A percentile compares a stretch with the other conserved stretches of the same genome.
Conservation (phyloP, 148 eudicot genomes). For the Chenopodium quinoa region DNA sequence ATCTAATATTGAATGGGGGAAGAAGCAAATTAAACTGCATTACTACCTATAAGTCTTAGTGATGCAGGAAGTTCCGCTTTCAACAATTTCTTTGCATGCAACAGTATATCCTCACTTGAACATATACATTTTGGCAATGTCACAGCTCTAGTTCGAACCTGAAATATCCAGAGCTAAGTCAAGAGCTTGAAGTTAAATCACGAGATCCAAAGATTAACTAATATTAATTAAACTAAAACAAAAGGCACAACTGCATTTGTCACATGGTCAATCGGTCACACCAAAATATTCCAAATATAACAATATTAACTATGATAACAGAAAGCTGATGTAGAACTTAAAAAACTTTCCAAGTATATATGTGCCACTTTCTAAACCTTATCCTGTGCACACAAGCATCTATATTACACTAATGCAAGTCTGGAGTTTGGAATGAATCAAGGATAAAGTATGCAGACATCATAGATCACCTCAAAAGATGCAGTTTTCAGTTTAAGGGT, state of each 20-base stretch:
- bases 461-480: slow-evolving; percentile 70
- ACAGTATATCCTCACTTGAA: slow-evolving; percentile 76
- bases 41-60: slow-evolving; percentile 75
- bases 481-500: slow-evolving; percentile 90
- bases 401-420: background rate
- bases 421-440: background rate
- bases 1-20: too few species aligned
- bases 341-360: background rate
- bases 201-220: slow-evolving; percentile 3
- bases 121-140: slow-evolving; percentile 62
- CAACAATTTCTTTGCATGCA: slow-evolving; percentile 73
- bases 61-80: slow-evolving; percentile 94
- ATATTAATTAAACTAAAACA: background rate
- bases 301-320: background rate
- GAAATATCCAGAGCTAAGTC: slow-evolving; percentile 26
- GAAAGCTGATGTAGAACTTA: background rate
- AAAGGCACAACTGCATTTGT: background rate
- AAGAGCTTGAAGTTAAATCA: background rate
- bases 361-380: background rate
- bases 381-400: background rate
- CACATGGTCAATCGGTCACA: background rate
- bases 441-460: slow-evolving; percentile 15
- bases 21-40: background rate
- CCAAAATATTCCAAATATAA: slow-evolving; percentile 5
- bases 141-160: slow-evolving; percentile 85